Base-by-base conservation (phyloP, 768 basidiomycete genomes). In the Podaxis carcinomalis region DNA sequence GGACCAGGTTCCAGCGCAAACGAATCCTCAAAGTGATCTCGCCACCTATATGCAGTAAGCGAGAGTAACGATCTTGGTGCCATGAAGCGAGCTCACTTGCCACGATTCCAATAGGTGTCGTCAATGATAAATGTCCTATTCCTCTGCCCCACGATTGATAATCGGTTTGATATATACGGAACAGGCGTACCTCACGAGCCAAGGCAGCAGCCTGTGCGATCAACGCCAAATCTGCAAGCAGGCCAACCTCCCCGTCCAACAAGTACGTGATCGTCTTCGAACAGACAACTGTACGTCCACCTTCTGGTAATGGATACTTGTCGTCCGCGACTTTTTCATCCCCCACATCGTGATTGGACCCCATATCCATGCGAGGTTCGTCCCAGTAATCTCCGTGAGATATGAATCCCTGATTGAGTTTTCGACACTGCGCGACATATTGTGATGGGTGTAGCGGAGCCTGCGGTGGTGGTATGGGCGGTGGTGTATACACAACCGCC, bases 31-130 rank as follows among this genome's bases (percentile, higher is more conserved):
- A 90, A 90, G 66, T 88, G 80, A 65, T 89, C 87, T 35, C 73
- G 74, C 88, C 87, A 90, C 67, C 87, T 87, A 59, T 13, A 32
- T 13, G 37, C 23, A 42, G 35, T 56, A 42, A 63, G 21, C 36
- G 4, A 49, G 47, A 58, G 21, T 39, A 57, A 37, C 36, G 2
- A 37, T 19, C 32, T 46, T 19, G 23, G 11, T n/a, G 4, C 9
- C 36, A n/a, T 37, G 32, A 16, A 57, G 32, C 44, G 19, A 4
- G 72, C 84, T 57, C 63, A 87, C 86, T 81, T 85, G 75, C 87
- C 88, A 59, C 88, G 82, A 69, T 88, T 84, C 88, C 89, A 90
- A 63, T 85, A 81, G 0, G 81, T 82, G 69, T 90, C 88, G 60
- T 88, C 83, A 4, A 90, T 75, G 56, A 90, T 76, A 71, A 90